Conservation (phyloP, 2,329 filamentous ascomycete species). For the Proliferodiscus dingleyae region DNA sequence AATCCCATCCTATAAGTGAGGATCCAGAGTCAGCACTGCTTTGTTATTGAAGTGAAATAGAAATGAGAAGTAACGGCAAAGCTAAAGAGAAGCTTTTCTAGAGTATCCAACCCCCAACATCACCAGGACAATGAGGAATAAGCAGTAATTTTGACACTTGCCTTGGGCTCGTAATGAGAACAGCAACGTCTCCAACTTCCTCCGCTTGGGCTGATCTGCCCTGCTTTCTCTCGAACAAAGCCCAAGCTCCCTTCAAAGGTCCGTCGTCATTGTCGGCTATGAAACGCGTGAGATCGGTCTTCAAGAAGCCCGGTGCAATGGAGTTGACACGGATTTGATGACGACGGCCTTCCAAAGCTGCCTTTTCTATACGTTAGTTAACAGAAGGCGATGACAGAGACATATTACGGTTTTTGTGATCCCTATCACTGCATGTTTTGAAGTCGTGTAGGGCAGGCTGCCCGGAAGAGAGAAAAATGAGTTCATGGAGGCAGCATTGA, state of each 20-base stretch:
- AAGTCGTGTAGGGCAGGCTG: constrained; percentile 23
- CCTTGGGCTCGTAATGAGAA: constrained; percentile 10
- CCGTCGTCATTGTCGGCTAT: background rate
- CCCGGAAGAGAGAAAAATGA: constrained; percentile 17
- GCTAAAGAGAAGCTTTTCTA: no score
- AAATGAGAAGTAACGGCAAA: no score
- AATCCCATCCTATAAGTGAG: constrained; percentile 16
- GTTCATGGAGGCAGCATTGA: constrained; percentile 27
- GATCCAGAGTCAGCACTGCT: no score
- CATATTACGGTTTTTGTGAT: constrained; percentile 20
- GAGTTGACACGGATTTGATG: constrained; percentile 14
- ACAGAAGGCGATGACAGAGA: background rate
- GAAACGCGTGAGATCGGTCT: constrained; percentile 6
- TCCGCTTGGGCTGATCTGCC: constrained; percentile 9
- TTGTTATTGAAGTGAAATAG: no score
- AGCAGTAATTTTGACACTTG: no score
- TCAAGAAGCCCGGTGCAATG: constrained; percentile 12
- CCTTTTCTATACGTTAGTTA: background rate
- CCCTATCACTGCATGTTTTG: constrained; percentile 28
- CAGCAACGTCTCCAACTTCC: constrained; percentile 14
- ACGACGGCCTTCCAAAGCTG: constrained; percentile 10
- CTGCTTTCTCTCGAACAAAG: constrained; percentile 4
- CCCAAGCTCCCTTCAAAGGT: constrained; percentile 2
- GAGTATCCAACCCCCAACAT: no score
- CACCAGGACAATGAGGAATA: no score